A percentile compares a stretch with the other conserved stretches of the same genome.
phyloP scores from a whole-genome alignment of 768 basidiomycete species.

The Mycena venus region DNA sequence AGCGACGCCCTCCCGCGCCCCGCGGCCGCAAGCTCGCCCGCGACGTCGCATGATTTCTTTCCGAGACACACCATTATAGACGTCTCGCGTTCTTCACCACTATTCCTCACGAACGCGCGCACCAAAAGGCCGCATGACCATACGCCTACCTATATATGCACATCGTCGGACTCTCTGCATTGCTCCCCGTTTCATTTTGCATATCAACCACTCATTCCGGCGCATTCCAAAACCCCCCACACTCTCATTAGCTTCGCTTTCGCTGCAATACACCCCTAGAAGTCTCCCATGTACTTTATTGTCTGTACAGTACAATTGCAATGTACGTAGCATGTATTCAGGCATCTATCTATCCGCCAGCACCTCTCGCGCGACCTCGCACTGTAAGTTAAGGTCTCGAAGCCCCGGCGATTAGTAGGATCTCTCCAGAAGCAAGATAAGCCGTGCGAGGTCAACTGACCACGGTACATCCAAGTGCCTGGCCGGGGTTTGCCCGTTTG shows the following conservation, averaged over 20 bases:
- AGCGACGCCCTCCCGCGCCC: constrained; percentile 34
- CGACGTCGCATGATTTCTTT: constrained; percentile 43
- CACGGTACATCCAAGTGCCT: not conserved
- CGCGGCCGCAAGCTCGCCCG: constrained; percentile 61
- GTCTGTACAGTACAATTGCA: constrained; percentile 24
- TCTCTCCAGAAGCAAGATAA: constrained; percentile 3
- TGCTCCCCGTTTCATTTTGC: not conserved
- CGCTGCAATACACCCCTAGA: constrained; percentile 13
- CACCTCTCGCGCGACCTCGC: not conserved
- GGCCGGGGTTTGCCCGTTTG: constrained; percentile 19
- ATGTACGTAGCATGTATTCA: constrained; percentile 22
- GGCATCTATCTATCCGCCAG: not conserved
- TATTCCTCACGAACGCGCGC: constrained; percentile 18
- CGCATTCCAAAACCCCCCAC: constrained; percentile 8
- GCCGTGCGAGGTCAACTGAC: not conserved
- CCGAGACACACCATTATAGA: not conserved
- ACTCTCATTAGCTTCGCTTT: constrained; percentile 7
- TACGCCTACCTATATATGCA: constrained; percentile 4
- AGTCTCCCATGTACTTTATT: constrained; percentile 19
- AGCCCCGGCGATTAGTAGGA: constrained; percentile 3
- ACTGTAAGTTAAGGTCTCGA: not conserved
- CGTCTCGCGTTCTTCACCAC: not conserved
- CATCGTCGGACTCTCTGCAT: constrained; percentile 16
- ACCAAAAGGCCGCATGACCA: constrained; percentile 23
- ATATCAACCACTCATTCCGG: constrained; percentile 17